phyloP scores from a whole-genome alignment of 129 eudicot species.

The Pittosporum tobira region DNA sequence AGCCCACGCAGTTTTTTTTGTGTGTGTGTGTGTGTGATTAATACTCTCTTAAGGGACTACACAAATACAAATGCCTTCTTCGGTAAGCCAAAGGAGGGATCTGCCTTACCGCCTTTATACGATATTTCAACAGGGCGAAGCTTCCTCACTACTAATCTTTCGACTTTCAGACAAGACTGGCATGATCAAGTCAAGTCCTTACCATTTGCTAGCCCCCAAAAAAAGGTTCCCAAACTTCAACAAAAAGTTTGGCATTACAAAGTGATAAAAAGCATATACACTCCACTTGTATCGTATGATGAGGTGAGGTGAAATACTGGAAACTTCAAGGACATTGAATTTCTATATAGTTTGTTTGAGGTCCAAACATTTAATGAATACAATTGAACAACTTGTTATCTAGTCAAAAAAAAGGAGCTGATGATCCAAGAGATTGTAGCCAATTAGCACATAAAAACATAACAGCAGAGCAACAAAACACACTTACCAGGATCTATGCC shows the following conservation, averaged over 20 bases:
- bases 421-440: background rate
- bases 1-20: no score
- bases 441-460: background rate
- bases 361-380: background rate
- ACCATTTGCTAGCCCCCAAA: background rate
- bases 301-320: background rate
- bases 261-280: no score
- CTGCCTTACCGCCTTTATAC: no score
- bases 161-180: no score
- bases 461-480: background rate
- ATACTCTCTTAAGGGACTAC: no score
- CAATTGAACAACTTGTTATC: background rate
- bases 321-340: background rate
- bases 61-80: no score
- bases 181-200: background rate
- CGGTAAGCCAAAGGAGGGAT: no score
- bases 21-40: no score
- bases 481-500: constrained; percentile 96
- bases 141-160: no score
- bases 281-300: background rate
- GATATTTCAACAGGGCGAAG: no score
- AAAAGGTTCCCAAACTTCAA: background rate
- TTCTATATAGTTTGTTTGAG: background rate
- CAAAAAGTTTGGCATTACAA: background rate
- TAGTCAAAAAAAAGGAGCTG: background rate